Percentiles rank a stretch among this genome's conserved stretches.
These are phyloP conservation scores for Westerdykella sp. DNA, from an alignment of 2,329 filamentous ascomycete genomes.

Conservation along the genomic window DNA sequence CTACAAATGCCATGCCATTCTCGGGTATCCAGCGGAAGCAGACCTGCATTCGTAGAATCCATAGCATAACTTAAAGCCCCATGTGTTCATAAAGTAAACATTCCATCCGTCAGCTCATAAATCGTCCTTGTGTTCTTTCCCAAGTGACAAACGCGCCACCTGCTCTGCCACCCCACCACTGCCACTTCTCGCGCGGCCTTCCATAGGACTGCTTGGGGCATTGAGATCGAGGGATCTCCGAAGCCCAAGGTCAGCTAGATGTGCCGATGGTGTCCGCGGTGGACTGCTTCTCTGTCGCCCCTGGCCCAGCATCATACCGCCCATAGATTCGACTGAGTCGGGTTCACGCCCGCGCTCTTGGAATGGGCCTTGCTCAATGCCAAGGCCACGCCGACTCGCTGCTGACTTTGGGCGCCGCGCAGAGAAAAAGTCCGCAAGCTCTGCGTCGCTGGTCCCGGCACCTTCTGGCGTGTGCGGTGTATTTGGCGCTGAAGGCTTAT, in stretches of 20 bases:
- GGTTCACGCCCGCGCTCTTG: slow-evolving; percentile 16
- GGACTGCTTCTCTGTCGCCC: slow-evolving; percentile 13
- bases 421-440: slow-evolving; percentile 36
- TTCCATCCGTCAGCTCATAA: not conserved
- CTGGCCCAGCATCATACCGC: slow-evolving; percentile 12
- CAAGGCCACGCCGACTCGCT: slow-evolving; percentile 38
- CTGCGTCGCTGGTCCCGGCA: slow-evolving; percentile 35
- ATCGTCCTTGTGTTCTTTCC: slow-evolving; percentile 10
- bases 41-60: not conserved
- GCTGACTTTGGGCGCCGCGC: slow-evolving; percentile 16
- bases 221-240: slow-evolving; percentile 29
- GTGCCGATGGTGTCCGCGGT: slow-evolving; percentile 17
- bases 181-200: slow-evolving; percentile 14
- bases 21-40: too few species aligned
- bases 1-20: too few species aligned
- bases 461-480: slow-evolving; percentile 15
- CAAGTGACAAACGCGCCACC: slow-evolving; percentile 26
- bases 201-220: slow-evolving; percentile 12
- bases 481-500: slow-evolving; percentile 8
- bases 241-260: slow-evolving; percentile 24
- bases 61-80: not conserved
- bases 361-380: slow-evolving; percentile 11
- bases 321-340: slow-evolving; percentile 25
- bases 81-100: not conserved
- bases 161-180: slow-evolving; percentile 28